A percentile compares a stretch with the other conserved stretches of the same genome.
These are phyloP conservation scores for Clitoria ternatea DNA, from an alignment of 306 rosid genomes.

Conservation along the genomic window DNA sequence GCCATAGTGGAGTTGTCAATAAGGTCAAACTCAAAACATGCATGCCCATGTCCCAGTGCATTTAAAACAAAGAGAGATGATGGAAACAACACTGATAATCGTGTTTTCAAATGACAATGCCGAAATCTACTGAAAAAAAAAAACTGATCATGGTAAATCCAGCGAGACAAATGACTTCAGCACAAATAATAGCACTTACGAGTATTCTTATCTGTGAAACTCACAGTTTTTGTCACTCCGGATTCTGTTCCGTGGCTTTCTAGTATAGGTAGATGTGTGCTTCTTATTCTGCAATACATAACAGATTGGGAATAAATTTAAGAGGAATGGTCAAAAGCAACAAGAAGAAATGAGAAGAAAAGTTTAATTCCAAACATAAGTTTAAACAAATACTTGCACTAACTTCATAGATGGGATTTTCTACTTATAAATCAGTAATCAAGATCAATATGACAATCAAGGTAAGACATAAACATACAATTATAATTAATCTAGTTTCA, in stretches of 20 bases:
- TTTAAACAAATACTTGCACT: not conserved
- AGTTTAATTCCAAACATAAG: not conserved
- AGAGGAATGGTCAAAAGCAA: not conserved
- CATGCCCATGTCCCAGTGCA: not conserved
- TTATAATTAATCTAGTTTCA: not conserved
- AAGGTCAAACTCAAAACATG: not conserved
- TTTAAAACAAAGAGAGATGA: constrained; percentile 13
- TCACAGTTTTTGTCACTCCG: constrained; percentile 41
- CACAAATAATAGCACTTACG: constrained; percentile 39
- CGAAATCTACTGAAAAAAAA: constrained; percentile 12
- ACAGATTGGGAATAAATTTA: constrained; percentile 18
- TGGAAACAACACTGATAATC: not conserved
- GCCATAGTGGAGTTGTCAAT: not conserved
- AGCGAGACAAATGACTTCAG: constrained; percentile 4
- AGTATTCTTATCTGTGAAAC: constrained; percentile 31
- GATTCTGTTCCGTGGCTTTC: constrained; percentile 46
- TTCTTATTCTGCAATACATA: constrained; percentile 54
- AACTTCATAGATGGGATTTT: not conserved
- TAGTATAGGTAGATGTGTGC: constrained; percentile 38
- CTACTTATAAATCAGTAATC: not conserved
- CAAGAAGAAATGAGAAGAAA: not conserved
- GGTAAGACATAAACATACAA: not conserved
- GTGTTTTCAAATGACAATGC: constrained; percentile 1
- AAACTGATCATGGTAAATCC: constrained; percentile 12
- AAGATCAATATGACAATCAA: not conserved